Conservation (phyloP, 1,284 basidiomycete species). For the Pseudozyma hubeiensis region DNA sequence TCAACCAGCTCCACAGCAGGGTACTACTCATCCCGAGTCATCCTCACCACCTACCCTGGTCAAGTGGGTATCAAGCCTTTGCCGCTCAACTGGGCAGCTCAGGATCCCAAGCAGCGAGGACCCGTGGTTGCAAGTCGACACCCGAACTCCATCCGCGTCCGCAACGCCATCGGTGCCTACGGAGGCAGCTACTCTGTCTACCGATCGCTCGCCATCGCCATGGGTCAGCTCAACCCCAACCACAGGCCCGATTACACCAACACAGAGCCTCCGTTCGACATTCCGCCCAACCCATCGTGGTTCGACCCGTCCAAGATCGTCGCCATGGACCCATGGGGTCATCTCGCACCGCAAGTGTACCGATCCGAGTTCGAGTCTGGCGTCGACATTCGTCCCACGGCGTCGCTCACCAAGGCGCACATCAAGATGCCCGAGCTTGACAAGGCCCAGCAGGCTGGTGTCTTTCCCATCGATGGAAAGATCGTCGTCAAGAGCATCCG, state of each 20-base stretch:
- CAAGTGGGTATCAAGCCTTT: conserved; percentile 76
- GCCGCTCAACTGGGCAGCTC: conserved; percentile 84
- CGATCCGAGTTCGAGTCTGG: conserved; percentile 70
- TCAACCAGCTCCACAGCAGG: conserved; percentile 33
- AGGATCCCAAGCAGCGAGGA: conserved; percentile 77
- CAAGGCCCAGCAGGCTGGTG: conserved; percentile 78
- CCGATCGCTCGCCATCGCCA: conserved; percentile 79
- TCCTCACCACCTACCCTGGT: conserved; percentile 62
- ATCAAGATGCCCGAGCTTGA: conserved; percentile 93
- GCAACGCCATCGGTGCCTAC: conserved; percentile 94
- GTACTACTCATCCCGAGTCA: conserved; percentile 55
- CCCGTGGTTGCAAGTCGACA: conserved; percentile 91
- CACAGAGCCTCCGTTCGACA: conserved; percentile 87
- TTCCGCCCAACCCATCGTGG: conserved; percentile 86
- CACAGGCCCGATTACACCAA: conserved; percentile 75
- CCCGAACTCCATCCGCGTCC: conserved; percentile 83
- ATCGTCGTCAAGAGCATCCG: conserved; percentile 71
- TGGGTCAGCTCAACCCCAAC: conserved; percentile 85
- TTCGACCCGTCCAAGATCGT: conserved; percentile 85
- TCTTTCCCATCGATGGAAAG: conserved; percentile 83
- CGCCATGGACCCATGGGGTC: conserved; percentile 93
- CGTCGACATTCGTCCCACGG: conserved; percentile 58
- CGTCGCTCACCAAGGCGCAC: conserved; percentile 82
- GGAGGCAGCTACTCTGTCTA: conserved; percentile 95
- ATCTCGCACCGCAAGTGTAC: conserved; percentile 85